Percentiles rank a stretch among this genome's conserved stretches.
Evolutionary conservation across 2,329 filamentous ascomycete species (phyloP).

Genomic region (Xylariaceae sp.): DNA sequence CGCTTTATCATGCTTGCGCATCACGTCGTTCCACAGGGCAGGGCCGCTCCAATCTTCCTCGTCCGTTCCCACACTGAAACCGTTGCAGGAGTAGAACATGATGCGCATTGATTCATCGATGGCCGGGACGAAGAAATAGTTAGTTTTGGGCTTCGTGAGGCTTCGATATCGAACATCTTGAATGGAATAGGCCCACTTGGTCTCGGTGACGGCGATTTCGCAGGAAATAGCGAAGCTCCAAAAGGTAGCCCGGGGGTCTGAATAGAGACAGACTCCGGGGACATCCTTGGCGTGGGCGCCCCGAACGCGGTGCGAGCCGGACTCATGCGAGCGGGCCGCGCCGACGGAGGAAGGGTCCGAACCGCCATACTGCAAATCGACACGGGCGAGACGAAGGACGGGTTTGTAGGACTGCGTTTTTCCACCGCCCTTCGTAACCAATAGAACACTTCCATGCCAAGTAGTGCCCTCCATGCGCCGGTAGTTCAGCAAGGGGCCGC

Average conservation of each 20-base stretch:
- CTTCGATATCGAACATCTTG: conserved; percentile 58
- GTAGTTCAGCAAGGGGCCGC: conserved; percentile 74
- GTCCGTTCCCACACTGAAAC: conserved; percentile 73
- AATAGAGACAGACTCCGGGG: conserved; percentile 56
- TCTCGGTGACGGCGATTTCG: conserved; percentile 64
- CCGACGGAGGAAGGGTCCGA: conserved; percentile 30
- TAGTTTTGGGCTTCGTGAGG: conserved; percentile 52
- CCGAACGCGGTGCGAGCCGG: conserved; percentile 40
- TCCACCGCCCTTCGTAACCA: conserved; percentile 71
- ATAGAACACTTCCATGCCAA: conserved; percentile 82
- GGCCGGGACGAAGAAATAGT: conserved; percentile 79
- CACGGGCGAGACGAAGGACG: conserved; percentile 48
- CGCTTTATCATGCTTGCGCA: conserved; percentile 69
- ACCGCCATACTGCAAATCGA: conserved; percentile 29
- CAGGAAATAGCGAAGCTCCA: conserved; percentile 85
- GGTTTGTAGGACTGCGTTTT: conserved; percentile 54
- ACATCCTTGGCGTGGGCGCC: conserved; percentile 38
- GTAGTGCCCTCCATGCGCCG: conserved; percentile 60
- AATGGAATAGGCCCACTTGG: conserved; percentile 73
- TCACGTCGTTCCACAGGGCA: conserved; percentile 91
- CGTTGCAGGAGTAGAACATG: conserved; percentile 98
- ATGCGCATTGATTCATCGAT: conserved; percentile 86
- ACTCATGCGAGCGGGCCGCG: conserved; percentile 26
- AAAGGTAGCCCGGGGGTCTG: conserved; percentile 69
- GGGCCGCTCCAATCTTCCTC: conserved; percentile 81